Percentiles rank a stretch among this genome's conserved stretches.
Evolutionary conservation across 2,329 filamentous ascomycete species (phyloP).

Genomic region (Reticulascus tulasneorum): DNA sequence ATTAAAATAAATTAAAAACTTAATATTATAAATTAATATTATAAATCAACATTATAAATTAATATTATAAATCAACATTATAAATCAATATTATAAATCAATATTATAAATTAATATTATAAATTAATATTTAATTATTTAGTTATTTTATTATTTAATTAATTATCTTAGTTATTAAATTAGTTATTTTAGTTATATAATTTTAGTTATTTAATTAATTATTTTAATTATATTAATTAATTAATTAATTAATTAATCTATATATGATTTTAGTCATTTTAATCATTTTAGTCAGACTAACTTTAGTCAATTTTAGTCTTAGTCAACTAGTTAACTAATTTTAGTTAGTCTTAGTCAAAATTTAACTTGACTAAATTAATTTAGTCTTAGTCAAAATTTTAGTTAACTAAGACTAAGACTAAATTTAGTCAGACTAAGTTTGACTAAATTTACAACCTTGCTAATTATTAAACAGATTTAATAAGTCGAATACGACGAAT

Average conservation of each 20-base stretch:
- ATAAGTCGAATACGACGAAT: not conserved
- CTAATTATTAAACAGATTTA: not conserved
- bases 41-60: not conserved
- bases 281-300: no score
- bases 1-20: not conserved
- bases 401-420: no score
- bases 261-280: no score
- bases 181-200: not conserved
- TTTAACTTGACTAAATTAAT: no score
- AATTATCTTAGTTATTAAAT: not conserved
- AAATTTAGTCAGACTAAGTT: no score
- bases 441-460: not conserved
- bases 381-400: no score
- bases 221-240: not conserved
- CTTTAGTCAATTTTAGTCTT: no score
- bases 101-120: conserved; percentile 2
- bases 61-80: not conserved
- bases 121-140: not conserved
- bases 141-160: not conserved
- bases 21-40: not conserved
- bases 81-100: conserved; percentile 1
- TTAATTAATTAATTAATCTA: not conserved
- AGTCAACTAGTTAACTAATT: no score
- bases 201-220: not conserved
- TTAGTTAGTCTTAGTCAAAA: no score